Evolutionary conservation across 352 stramenopile species (phyloP).

Genomic region (Globisporangium cederbergense): DNA sequence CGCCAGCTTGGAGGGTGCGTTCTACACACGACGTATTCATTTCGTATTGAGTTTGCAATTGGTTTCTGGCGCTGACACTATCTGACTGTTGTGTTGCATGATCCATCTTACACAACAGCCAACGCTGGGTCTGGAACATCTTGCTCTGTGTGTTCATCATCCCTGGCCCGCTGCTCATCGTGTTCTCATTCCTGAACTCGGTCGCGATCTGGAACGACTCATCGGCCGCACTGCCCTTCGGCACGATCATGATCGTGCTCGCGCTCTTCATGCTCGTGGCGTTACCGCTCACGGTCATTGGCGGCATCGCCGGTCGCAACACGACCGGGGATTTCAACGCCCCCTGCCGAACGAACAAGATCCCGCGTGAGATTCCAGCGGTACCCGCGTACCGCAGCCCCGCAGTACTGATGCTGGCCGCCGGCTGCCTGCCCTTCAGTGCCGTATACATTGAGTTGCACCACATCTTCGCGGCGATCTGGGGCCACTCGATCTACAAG

Average conservation of each 20-base stretch:
- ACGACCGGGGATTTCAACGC: conserved; percentile 89
- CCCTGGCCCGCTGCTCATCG: conserved; percentile 83
- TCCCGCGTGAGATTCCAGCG: conserved; percentile 91
- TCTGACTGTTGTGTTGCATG: background rate
- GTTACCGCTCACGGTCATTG: conserved; percentile 93
- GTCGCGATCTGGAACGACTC: conserved; percentile 94
- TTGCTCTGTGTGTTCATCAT: conserved; percentile 91
- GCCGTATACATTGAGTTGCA: conserved; percentile 99
- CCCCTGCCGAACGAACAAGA: conserved; percentile 95
- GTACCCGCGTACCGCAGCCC: conserved; percentile 88
- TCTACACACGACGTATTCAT: background rate
- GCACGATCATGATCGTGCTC: conserved; percentile 94
- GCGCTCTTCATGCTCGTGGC: conserved; percentile 91
- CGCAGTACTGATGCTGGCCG: conserved; percentile 87
- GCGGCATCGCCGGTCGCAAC: conserved; percentile 93
- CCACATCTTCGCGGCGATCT: conserved; percentile 98
- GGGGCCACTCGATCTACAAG: conserved; percentile 98
- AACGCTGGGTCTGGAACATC: conserved; percentile 95
- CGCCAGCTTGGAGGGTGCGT: conserved; percentile 87
- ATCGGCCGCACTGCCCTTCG: conserved; percentile 94
- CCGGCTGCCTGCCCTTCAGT: conserved; percentile 96
- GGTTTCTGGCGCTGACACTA: background rate
- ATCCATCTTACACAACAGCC: conserved; percentile 14
- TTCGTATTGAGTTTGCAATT: background rate
- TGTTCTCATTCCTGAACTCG: conserved; percentile 96